These are phyloP conservation scores for Phytophthora pluvialis DNA, from an alignment of 352 stramenopile genomes.

Conservation along the genomic window DNA sequence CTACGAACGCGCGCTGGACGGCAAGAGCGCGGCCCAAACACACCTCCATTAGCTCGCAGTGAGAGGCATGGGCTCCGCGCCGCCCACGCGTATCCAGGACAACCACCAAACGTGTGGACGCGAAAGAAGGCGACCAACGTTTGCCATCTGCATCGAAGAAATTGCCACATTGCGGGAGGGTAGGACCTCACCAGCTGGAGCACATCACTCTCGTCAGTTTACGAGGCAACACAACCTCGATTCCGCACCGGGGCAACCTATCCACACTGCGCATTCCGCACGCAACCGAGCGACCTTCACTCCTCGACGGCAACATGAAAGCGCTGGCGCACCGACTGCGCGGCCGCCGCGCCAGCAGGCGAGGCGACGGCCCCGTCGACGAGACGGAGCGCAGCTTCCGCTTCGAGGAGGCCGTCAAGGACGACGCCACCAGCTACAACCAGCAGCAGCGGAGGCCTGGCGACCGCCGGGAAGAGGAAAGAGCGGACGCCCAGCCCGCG, in stretches of 20 bases:
- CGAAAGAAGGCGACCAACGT: conserved; percentile 35
- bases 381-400: conserved; percentile 25
- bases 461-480: neutral
- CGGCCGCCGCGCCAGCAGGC: conserved; percentile 17
- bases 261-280: conserved; percentile 15
- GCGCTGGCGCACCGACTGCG: conserved; percentile 44
- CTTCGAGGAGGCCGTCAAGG: conserved; percentile 16
- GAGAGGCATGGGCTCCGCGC: neutral
- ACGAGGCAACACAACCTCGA: conserved; percentile 14
- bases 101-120: conserved; percentile 26
- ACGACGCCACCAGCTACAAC: neutral
- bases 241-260: conserved; percentile 1
- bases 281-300: conserved; percentile 9
- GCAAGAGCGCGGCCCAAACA: no score
- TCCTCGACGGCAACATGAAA: conserved; percentile 40
- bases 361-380: conserved; percentile 15
- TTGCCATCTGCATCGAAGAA: no score
- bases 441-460: no score
- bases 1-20: neutral
- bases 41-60: neutral
- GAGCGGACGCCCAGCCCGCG: conserved; percentile 1
- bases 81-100: neutral
- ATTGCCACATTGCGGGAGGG: conserved; percentile 31
- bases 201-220: conserved; percentile 23
- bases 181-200: conserved; percentile 26